phyloP scores from a whole-genome alignment of 768 basidiomycete species.

The Trametes punicea region DNA sequence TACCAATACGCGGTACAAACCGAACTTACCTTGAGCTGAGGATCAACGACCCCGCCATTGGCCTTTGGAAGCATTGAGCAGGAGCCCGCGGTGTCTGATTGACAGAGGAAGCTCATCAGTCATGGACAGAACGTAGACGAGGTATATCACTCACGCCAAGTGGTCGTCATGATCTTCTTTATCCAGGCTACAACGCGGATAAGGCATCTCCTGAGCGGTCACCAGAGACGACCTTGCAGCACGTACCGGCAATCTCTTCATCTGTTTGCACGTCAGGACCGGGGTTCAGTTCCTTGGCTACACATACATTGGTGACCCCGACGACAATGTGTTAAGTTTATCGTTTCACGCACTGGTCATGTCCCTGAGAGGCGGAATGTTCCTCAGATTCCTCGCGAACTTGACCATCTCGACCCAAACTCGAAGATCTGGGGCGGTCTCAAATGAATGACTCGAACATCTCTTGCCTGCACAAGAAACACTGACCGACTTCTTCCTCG shows the following conservation, averaged over 20 bases:
- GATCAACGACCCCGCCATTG: slow-evolving; percentile 39
- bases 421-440: not conserved
- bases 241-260: slow-evolving; percentile 12
- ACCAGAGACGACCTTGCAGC: not conserved
- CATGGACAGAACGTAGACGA: not conserved
- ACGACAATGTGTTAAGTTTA: no score
- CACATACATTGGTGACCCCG: not conserved
- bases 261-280: slow-evolving; percentile 12
- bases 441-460: no score
- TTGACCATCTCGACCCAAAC: slow-evolving; percentile 28
- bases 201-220: not conserved
- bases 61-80: slow-evolving; percentile 40
- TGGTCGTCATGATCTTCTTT: slow-evolving; percentile 5
- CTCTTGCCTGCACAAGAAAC: no score
- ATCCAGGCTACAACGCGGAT: slow-evolving; percentile 4
- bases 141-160: slow-evolving; percentile 18
- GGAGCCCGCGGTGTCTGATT: slow-evolving; percentile 34
- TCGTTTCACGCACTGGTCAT: not conserved
- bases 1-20: no score
- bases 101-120: not conserved
- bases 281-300: slow-evolving; percentile 9
- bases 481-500: slow-evolving; percentile 30
- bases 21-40: slow-evolving; percentile 29
- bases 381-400: slow-evolving; percentile 23
- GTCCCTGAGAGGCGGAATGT: slow-evolving; percentile 18